Base-by-base conservation (phyloP, 2,329 filamentous ascomycete genomes). In the Penicillium paneum region DNA sequence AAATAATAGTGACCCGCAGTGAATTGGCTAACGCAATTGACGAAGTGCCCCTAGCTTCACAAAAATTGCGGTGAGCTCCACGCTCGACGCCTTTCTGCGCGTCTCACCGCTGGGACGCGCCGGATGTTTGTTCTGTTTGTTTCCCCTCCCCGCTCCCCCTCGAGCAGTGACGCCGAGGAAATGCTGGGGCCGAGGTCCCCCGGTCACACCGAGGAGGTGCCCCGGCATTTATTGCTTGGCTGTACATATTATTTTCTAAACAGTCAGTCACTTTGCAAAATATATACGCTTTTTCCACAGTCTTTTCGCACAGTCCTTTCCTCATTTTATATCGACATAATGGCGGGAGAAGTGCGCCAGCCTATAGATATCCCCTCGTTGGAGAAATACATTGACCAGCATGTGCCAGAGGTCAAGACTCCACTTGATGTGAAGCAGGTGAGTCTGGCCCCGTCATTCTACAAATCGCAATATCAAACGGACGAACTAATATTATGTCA, bases 381-480 rank as follows among this genome's bases (percentile, higher is more conserved):
- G 52, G 88, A 93, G 78, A 81, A 79, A 60, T 99, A 92, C 74
- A 82, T 99, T 62, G 77, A 82, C 51, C 74, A 83, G 58, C 82
- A 91, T 76, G 90, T 96, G n/a, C 90, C 91, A 2, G 82, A 87
- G 67, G 91, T 99, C 70, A 84, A 88, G 75, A 82, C 85, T 13
- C 94, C 94, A 1, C 78, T 97, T 61, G 87, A 91, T 42, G 79
- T 97, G 63, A 95, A 96, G 78, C 93, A 97, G 83, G 91, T 92
- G 76, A 55, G 74, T 68, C 15, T 52, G 32, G 49, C 7, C 35
- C 31, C 13, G 45, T 15, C 45, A 36, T 32, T 43, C 36, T 17
- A 49, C 32, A 28, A 24, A 2, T 29, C 21, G 19, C 26, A 19
- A 41, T 17, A 34, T n/a, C 36, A 42, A 26, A 52, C 17, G 28